Base-by-base conservation (phyloP, 768 basidiomycete species). In the Mycena haematopus region DNA sequence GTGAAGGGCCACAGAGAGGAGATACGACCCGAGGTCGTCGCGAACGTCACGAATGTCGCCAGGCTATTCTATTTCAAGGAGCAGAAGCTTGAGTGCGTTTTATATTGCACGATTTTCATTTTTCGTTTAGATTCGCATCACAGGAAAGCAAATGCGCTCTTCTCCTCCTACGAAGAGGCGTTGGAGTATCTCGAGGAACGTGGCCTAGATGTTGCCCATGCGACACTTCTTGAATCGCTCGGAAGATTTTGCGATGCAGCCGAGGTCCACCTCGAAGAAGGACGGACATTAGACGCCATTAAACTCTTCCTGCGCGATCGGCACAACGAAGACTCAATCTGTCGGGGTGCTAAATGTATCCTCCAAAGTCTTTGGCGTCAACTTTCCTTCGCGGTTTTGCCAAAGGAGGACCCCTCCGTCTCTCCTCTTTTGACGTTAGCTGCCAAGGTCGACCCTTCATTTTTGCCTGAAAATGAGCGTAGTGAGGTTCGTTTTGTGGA, bases 151-250 rank as follows among this genome's bases (percentile, higher is more conserved):
- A 56, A 74, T 57, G 63, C 72, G 8, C 69, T 90, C 3, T 91
- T 91, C 60, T 62, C 75, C 0, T 75, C 79, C 0, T 72, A 78
- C 0, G 83, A 89, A 22, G 84, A 87, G 22, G 77, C 78, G 21
- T 64, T 87, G n/a, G 80, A 82, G 38, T 91, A 85, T 60, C 76
- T 86, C 19, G 82, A 87, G 56, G 79, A 84, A 5, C 78, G 79
- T 46, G 82, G 81, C 36, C 72, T 90, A 7, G 83, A 86, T 65
- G 61, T 77, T 14, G 80, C 83, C 8, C 83, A 77, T 8, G 81
- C 82, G 0, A 70, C 73, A 0, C 65, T 89, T 9, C 74, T 87
- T 14, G 75, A 77, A 29, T 71, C 73, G 5, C 74, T 80, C 13
- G 80, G 78, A 15, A 76, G 77, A 62, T 77, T 72, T 47, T 56